phyloP scores from a whole-genome alignment of 1,284 basidiomycete genomes.

The Wolfiporia cocos region DNA sequence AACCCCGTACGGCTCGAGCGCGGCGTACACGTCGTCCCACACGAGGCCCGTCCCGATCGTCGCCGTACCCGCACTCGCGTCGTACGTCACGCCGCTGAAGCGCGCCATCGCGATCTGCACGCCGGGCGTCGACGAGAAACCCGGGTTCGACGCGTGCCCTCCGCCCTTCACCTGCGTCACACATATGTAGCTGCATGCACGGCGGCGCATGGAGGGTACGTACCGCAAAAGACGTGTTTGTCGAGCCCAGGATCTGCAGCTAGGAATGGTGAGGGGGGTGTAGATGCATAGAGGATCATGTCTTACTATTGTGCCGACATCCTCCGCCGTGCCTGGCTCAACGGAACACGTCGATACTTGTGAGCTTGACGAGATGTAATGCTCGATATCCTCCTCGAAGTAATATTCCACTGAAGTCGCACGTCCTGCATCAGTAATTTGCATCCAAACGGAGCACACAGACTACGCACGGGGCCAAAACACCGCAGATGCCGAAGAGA shows the following conservation, averaged over 20 bases:
- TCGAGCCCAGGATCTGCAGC: slow-evolving; percentile 38
- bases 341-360: not conserved
- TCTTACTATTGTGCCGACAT: not conserved
- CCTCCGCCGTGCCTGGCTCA: not conserved
- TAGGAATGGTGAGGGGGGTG: slow-evolving; percentile 5
- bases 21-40: slow-evolving; percentile 44
- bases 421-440: too few relatives aligned
- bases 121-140: slow-evolving; percentile 46
- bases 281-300: not conserved
- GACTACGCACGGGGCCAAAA: not conserved
- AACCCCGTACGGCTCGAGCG: slow-evolving; percentile 29
- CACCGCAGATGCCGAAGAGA: not conserved
- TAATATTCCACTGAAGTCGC: not conserved
- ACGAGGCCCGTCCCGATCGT: slow-evolving; percentile 40
- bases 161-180: slow-evolving; percentile 38
- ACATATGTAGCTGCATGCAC: not conserved
- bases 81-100: slow-evolving; percentile 35
- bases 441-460: too few relatives aligned
- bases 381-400: not conserved
- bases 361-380: not conserved
- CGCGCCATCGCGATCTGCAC: slow-evolving; percentile 44
- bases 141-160: slow-evolving; percentile 39
- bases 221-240: slow-evolving; percentile 33
- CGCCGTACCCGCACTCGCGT: slow-evolving; percentile 25
- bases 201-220: slow-evolving; percentile 3